Conservation (phyloP, 345 rosid species). For the Zanthoxylum bungeanum region DNA sequence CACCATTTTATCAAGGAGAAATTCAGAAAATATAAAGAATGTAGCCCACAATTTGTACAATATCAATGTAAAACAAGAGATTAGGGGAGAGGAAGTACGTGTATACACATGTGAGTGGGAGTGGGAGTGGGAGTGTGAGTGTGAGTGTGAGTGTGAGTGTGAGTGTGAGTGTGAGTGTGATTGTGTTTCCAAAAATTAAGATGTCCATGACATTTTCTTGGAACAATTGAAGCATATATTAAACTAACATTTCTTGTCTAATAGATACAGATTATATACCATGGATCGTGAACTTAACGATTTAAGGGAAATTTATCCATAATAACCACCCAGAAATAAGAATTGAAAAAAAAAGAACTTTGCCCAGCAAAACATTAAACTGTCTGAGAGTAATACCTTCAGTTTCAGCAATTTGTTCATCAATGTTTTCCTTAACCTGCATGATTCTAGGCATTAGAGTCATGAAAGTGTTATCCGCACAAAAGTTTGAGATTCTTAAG, state of each 20-base stretch:
- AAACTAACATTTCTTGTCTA: not conserved
- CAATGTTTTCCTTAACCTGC: slow-evolving; percentile 28
- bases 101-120: not conserved
- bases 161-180: not conserved
- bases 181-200: not conserved
- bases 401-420: slow-evolving; percentile 19
- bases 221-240: not conserved
- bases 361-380: not conserved
- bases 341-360: not conserved
- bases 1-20: not conserved
- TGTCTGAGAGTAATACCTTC: slow-evolving; percentile 25
- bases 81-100: not conserved
- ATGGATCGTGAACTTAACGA: not conserved
- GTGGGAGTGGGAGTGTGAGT: not conserved
- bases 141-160: not conserved
- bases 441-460: not conserved
- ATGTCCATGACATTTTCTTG: not conserved
- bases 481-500: not conserved
- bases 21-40: not conserved
- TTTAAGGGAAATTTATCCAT: not conserved
- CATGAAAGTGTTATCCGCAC: not conserved
- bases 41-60: not conserved
- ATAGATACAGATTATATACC: not conserved
- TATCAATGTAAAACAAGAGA: not conserved
- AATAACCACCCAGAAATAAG: not conserved